These are phyloP conservation scores for Chalciporus piperatus DNA, from an alignment of 768 basidiomycete species.

Conservation along the genomic window DNA sequence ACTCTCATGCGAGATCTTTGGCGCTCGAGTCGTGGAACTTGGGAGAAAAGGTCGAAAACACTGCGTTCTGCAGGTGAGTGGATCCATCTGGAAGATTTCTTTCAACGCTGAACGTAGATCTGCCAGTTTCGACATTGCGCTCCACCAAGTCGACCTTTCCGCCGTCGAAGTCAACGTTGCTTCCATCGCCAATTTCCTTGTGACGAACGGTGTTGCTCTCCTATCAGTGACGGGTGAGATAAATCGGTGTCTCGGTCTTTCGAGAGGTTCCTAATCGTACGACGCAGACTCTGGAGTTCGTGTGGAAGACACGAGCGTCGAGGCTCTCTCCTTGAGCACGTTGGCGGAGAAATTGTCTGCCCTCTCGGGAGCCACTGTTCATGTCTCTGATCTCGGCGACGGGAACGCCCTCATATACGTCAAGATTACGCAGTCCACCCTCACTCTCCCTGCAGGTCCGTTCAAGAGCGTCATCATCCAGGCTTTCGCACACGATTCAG, in stretches of 20 bases:
- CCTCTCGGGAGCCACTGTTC: slow-evolving; percentile 13
- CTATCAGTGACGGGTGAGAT: slow-evolving; percentile 12
- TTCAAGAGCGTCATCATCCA: slow-evolving; percentile 28
- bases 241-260: too few species aligned
- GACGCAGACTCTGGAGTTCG: slow-evolving; percentile 14
- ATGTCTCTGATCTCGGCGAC: slow-evolving; percentile 6
- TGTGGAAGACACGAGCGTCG: slow-evolving; percentile 15
- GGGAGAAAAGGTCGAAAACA: slow-evolving; percentile 1
- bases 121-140: slow-evolving; percentile 20
- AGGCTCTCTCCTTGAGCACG: slow-evolving; percentile 12
- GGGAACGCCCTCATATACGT: slow-evolving; percentile 15
- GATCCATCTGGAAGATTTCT: too few species aligned
- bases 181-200: slow-evolving; percentile 25
- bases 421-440: slow-evolving; percentile 12
- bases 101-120: too few species aligned
- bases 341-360: slow-evolving; percentile 10
- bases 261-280: too few species aligned
- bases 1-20: slow-evolving; percentile 13
- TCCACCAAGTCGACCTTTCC: slow-evolving; percentile 21
- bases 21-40: slow-evolving; percentile 21
- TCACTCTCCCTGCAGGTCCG: slow-evolving; percentile 11
- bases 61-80: background rate
- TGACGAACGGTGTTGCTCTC: slow-evolving; percentile 19
- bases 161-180: slow-evolving; percentile 18
- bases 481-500: slow-evolving; percentile 24